A percentile compares a stretch with the other conserved stretches of the same genome.
Conservation (phyloP, 768 basidiomycete genomes). For the Mycena olivaceomarginata region DNA sequence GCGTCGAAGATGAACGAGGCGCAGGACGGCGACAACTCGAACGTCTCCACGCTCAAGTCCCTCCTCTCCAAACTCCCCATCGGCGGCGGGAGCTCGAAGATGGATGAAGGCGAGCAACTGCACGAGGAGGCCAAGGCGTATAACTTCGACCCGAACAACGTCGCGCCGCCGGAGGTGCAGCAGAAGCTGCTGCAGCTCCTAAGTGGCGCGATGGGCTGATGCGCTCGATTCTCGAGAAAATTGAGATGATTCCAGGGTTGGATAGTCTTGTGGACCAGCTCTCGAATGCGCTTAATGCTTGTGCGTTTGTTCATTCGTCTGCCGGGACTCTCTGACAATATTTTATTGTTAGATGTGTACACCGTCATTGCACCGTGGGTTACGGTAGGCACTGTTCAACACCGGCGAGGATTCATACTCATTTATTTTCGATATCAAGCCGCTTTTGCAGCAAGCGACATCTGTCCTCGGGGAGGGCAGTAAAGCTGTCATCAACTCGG, state of each 20-base stretch:
- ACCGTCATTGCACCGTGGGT: slow-evolving; percentile 81
- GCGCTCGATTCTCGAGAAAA: slow-evolving; percentile 70
- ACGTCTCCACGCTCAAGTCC: slow-evolving; percentile 60
- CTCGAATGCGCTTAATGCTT: slow-evolving; percentile 80
- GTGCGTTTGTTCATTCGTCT: slow-evolving; percentile 56
- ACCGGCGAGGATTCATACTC: neutral
- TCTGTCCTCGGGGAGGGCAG: slow-evolving; percentile 76
- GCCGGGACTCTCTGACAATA: neutral
- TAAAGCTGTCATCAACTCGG: slow-evolving; percentile 80
- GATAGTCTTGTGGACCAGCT: slow-evolving; percentile 74
- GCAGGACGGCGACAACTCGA: slow-evolving; percentile 57
- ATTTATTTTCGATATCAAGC: slow-evolving; percentile 59
- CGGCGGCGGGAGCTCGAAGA: slow-evolving; percentile 70
- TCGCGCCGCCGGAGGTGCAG: slow-evolving; percentile 81
- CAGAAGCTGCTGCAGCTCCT: slow-evolving; percentile 72
- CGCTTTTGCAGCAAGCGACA: slow-evolving; percentile 76
- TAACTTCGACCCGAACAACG: slow-evolving; percentile 75
- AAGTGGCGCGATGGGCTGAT: slow-evolving; percentile 79
- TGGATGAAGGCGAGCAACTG: slow-evolving; percentile 74
- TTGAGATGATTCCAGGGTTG: slow-evolving; percentile 82
- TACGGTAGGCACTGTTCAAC: slow-evolving; percentile 40
- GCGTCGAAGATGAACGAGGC: slow-evolving; percentile 69
- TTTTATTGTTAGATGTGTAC: slow-evolving; percentile 70
- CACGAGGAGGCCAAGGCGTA: slow-evolving; percentile 75
- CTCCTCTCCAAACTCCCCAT: slow-evolving; percentile 71